phyloP scores from a whole-genome alignment of 2,329 filamentous ascomycete genomes.

The Cytospora leucostoma region DNA sequence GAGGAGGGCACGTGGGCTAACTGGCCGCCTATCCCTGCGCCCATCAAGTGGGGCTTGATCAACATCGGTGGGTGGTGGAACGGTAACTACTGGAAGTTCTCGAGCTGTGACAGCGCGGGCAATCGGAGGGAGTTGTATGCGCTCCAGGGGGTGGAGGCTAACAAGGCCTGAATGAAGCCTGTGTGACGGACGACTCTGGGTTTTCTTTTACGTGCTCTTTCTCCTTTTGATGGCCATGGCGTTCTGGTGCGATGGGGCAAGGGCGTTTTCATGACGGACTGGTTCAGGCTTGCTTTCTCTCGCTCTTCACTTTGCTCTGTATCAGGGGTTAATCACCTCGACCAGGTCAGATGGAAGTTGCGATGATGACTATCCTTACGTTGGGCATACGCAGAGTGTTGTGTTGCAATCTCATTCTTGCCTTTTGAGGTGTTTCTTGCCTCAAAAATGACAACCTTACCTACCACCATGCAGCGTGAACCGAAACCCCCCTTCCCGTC shows the following conservation, averaged over 20 bases:
- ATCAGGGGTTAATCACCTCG: too few species aligned
- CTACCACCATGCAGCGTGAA: too few species aligned
- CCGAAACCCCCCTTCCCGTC: background rate
- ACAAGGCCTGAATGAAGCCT: constrained; percentile 10
- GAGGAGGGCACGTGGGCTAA: constrained; percentile 62
- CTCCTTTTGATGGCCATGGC: background rate
- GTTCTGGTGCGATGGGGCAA: background rate
- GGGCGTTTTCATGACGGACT: background rate
- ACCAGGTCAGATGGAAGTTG: background rate
- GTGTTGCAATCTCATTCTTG: background rate
- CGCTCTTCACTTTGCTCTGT: too few species aligned
- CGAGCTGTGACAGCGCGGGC: constrained; percentile 59
- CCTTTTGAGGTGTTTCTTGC: background rate
- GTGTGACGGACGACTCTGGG: background rate
- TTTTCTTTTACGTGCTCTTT: background rate
- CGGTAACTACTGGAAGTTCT: constrained; percentile 64
- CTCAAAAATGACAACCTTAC: background rate
- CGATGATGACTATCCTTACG: background rate
- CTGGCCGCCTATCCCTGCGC: constrained; percentile 66
- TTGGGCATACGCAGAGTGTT: background rate
- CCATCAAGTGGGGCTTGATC: constrained; percentile 60
- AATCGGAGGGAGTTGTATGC: constrained; percentile 57
- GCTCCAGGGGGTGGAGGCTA: constrained; percentile 33
- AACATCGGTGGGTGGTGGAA: constrained; percentile 60
- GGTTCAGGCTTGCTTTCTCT: background rate